These are phyloP conservation scores for Begonia peltatifolia DNA, from an alignment of 306 rosid genomes.

Conservation along the genomic window DNA sequence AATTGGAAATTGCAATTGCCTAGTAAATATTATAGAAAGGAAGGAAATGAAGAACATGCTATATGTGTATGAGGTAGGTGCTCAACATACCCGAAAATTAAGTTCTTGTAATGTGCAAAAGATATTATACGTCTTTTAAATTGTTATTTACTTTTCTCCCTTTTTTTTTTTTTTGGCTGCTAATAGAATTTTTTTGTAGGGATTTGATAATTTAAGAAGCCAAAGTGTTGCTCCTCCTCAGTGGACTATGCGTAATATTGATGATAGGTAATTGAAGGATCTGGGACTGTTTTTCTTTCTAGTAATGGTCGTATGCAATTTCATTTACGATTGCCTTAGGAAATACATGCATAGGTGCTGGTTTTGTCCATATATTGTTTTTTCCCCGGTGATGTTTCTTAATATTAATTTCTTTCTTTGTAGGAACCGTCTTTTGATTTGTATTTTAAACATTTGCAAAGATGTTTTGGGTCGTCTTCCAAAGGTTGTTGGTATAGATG, in stretches of 20 bases:
- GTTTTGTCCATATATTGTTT: too few relatives aligned
- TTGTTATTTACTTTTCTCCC: neutral
- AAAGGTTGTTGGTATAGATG: constrained; percentile 90
- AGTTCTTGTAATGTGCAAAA: too few relatives aligned
- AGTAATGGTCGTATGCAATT: too few relatives aligned
- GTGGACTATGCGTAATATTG: constrained; percentile 93
- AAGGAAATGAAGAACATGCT: neutral
- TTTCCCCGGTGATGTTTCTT: too few relatives aligned
- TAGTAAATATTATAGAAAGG: neutral
- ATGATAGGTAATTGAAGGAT: constrained; percentile 52
- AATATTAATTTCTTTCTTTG: neutral
- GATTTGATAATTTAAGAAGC: constrained; percentile 85
- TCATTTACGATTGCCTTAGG: too few relatives aligned
- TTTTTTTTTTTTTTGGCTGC: neutral
- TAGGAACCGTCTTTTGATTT: constrained; percentile 81
- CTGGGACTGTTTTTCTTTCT: too few relatives aligned
- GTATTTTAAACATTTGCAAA: constrained; percentile 69
- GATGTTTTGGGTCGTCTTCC: constrained; percentile 76
- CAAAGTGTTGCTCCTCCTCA: constrained; percentile 88
- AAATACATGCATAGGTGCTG: too few relatives aligned
- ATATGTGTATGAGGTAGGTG: neutral
- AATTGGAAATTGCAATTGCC: neutral
- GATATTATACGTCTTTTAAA: too few relatives aligned
- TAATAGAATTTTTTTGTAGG: constrained; percentile 33
- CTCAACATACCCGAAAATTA: too few relatives aligned